Evolutionary conservation across 352 stramenopile genomes (phyloP).

Genomic region (Phytophthora sp.): DNA sequence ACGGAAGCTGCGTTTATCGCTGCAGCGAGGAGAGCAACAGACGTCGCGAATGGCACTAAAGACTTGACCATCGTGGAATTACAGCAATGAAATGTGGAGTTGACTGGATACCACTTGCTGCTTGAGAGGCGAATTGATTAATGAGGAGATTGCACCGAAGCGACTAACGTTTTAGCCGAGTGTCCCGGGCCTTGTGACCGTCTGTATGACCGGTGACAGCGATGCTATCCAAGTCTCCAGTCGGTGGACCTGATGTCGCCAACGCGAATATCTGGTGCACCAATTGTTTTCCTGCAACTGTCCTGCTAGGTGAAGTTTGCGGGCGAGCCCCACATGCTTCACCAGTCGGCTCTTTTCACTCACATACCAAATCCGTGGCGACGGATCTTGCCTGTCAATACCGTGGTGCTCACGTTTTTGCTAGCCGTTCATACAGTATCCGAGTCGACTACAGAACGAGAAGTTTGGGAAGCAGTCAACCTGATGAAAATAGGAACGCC

Average conservation of each 20-base stretch:
- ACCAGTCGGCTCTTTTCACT: slow-evolving; percentile 12
- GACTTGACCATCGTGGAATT: slow-evolving; percentile 24
- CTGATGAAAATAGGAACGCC: too few relatives aligned
- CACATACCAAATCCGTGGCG: slow-evolving; percentile 22
- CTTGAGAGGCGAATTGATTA: slow-evolving; percentile 22
- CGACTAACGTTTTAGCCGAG: neutral
- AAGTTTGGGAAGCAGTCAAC: too few relatives aligned
- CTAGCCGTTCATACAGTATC: too few relatives aligned
- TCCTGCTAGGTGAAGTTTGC: slow-evolving; percentile 16
- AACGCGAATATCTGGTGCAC: slow-evolving; percentile 5
- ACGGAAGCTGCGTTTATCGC: neutral
- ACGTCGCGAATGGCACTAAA: slow-evolving; percentile 12
- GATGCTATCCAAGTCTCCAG: neutral
- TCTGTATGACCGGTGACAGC: slow-evolving; percentile 7
- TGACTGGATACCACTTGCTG: slow-evolving; percentile 19
- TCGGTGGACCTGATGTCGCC: neutral
- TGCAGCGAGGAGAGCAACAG: slow-evolving; percentile 14
- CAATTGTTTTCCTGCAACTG: slow-evolving; percentile 27
- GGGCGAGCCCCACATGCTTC: slow-evolving; percentile 13
- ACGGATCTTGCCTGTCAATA: slow-evolving; percentile 22
- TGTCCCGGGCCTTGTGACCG: slow-evolving; percentile 6
- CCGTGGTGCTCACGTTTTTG: neutral
- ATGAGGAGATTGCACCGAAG: slow-evolving; percentile 15
- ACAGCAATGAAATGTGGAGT: slow-evolving; percentile 3
- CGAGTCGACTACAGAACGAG: slow-evolving; percentile 1